Conservation (phyloP, 2,329 filamentous ascomycete genomes). For the Rutstroemia sp. region DNA sequence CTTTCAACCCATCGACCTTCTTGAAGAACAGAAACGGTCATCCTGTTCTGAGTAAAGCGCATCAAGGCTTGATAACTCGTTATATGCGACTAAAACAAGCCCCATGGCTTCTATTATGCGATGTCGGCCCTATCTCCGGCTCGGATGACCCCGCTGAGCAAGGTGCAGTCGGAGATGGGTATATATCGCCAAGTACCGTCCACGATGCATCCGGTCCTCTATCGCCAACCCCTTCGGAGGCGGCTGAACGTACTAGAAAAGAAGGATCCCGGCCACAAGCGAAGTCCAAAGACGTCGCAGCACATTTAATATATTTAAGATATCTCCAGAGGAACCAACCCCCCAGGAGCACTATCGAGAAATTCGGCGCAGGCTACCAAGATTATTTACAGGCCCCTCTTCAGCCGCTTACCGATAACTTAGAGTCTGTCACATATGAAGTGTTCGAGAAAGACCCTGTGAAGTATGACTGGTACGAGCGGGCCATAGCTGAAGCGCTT, state of each 20-base stretch:
- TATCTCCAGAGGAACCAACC: conserved; percentile 80
- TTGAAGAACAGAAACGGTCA: conserved; percentile 53
- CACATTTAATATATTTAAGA: conserved; percentile 73
- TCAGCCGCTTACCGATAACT: conserved; percentile 89
- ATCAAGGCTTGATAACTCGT: conserved; percentile 52
- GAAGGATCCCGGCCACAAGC: conserved; percentile 32
- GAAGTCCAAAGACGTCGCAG: conserved; percentile 47
- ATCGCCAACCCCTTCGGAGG: conserved; percentile 56
- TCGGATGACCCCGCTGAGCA: conserved; percentile 28
- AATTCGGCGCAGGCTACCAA: conserved; percentile 71
- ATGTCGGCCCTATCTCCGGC: conserved; percentile 45
- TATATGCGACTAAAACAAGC: conserved; percentile 58
- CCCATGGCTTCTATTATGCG: conserved; percentile 57
- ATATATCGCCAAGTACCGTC: conserved; percentile 36
- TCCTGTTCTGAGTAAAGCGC: conserved; percentile 52
- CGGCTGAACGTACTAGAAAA: conserved; percentile 49
- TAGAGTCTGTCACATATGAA: conserved; percentile 96
- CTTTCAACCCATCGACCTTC: conserved; percentile 47
- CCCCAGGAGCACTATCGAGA: conserved; percentile 52
- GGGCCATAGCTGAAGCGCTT: conserved; percentile 73
- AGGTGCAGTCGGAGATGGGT: conserved; percentile 24
- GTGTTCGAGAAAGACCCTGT: conserved; percentile 98
- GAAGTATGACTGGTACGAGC: conserved; percentile 95
- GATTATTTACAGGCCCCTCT: conserved; percentile 94
- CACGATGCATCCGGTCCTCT: conserved; percentile 31